A percentile compares a stretch with the other conserved stretches of the same genome.
These are phyloP conservation scores for Croton laevigatus DNA, from an alignment of 441 rosid genomes.

Conservation along the genomic window DNA sequence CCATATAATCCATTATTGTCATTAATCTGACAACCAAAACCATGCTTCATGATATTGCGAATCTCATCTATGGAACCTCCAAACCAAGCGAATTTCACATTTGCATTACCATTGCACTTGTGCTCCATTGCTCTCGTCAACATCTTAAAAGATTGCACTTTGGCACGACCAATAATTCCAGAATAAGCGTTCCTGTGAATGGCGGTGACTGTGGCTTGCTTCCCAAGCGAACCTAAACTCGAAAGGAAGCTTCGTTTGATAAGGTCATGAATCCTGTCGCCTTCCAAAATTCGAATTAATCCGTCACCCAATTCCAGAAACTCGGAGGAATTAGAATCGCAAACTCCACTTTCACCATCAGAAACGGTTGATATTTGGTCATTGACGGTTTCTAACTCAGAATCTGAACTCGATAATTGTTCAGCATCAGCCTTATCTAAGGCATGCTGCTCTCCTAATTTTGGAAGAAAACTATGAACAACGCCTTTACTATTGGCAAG, in stretches of 20 bases:
- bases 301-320: conserved; percentile 23
- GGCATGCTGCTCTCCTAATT: not conserved
- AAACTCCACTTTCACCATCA: conserved; percentile 46
- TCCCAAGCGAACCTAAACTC: conserved; percentile 44
- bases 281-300: conserved; percentile 40
- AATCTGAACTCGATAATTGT: conserved; percentile 4
- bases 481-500: not conserved
- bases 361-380: conserved; percentile 41
- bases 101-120: conserved; percentile 48
- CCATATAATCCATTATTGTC: conserved; percentile 49
- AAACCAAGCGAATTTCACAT: conserved; percentile 66
- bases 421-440: not conserved
- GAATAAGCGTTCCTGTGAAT: conserved; percentile 39
- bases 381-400: conserved; percentile 9
- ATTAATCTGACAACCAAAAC: conserved; percentile 40
- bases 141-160: conserved; percentile 47
- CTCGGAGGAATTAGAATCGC: conserved; percentile 15
- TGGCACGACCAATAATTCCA: conserved; percentile 42
- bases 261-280: conserved; percentile 45
- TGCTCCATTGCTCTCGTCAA: conserved; percentile 46
- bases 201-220: conserved; percentile 35
- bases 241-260: conserved; percentile 42
- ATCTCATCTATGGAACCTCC: conserved; percentile 40
- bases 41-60: conserved; percentile 43
- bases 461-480: conserved; percentile 6